Evolutionary conservation across 2,329 filamentous ascomycete species (phyloP).

Genomic region (Neopestalotiopsis sp.): DNA sequence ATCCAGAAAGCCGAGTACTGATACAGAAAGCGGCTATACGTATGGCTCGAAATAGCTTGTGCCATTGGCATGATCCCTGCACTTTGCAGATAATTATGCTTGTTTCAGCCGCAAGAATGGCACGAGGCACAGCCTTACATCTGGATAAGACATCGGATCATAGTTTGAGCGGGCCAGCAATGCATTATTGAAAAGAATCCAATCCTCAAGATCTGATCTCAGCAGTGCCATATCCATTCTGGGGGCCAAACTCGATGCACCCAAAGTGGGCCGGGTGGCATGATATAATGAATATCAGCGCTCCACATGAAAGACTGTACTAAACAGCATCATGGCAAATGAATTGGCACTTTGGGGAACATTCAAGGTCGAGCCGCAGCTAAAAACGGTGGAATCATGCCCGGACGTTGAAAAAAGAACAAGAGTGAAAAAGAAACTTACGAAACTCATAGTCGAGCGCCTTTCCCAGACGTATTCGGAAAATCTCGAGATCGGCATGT

Average conservation of each 20-base stretch:
- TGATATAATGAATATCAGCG: neutral
- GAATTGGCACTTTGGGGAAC: too few species aligned
- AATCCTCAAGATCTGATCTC: too few species aligned
- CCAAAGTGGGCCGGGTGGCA: neutral
- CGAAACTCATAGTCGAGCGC: slow-evolving; percentile 92
- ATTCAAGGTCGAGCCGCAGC: too few species aligned
- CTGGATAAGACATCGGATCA: neutral
- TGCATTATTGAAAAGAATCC: too few species aligned
- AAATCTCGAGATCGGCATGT: slow-evolving; percentile 93
- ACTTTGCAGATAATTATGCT: neutral
- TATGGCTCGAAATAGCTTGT: neutral
- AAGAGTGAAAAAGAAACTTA: slow-evolving; percentile 3
- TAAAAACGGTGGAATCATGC: neutral
- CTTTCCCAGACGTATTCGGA: slow-evolving; percentile 90
- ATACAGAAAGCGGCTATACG: neutral
- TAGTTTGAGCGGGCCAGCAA: neutral
- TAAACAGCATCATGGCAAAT: neutral
- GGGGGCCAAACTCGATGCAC: neutral
- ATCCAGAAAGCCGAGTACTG: neutral
- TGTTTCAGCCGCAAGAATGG: neutral
- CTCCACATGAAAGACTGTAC: neutral
- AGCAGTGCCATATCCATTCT: neutral
- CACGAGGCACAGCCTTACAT: neutral
- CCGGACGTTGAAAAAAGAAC: neutral
- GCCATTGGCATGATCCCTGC: neutral